Evolutionary conservation across 495 filamentous ascomycete genomes (phyloP).

Genomic region (Annulohypoxylon stygium): DNA sequence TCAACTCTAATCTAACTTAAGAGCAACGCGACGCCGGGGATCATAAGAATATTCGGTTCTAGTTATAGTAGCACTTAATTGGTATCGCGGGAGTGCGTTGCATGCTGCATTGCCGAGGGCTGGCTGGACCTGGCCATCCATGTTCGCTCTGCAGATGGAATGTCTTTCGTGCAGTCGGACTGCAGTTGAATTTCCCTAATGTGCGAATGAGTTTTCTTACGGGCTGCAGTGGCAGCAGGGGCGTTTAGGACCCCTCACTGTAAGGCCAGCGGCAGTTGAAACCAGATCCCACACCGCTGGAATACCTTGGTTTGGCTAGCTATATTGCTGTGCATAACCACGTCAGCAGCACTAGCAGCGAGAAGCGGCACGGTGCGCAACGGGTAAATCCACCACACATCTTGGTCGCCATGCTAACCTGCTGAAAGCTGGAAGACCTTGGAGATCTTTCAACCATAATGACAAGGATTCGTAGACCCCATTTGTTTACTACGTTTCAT

Average conservation of each 20-base stretch:
- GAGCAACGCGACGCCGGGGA: conserved; percentile 19
- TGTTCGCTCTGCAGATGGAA: conserved; percentile 37
- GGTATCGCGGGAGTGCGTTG: conserved; percentile 38
- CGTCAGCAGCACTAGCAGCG: conserved; percentile 40
- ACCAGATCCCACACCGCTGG: conserved; percentile 49
- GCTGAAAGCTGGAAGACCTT: conserved; percentile 28
- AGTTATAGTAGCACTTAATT: conserved; percentile 24
- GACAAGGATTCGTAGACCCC: conserved; percentile 28
- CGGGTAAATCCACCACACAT: conserved; percentile 42
- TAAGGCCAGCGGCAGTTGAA: conserved; percentile 49
- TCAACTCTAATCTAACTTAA: conserved; percentile 33
- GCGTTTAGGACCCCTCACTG: conserved; percentile 39
- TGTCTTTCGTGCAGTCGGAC: conserved; percentile 46
- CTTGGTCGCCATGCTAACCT: conserved; percentile 27
- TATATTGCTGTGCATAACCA: conserved; percentile 43
- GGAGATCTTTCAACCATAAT: conserved; percentile 40
- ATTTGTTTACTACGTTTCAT: conserved; percentile 31
- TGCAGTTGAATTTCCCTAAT: conserved; percentile 48
- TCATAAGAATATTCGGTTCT: conserved; percentile 9
- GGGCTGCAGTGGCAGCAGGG: conserved; percentile 41
- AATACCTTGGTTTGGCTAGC: conserved; percentile 33
- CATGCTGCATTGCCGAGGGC: conserved; percentile 46
- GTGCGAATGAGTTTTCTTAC: conserved; percentile 32
- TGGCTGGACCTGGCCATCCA: conserved; percentile 45
- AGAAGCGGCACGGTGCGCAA: conserved; percentile 42